Conservation (phyloP, 2,329 filamentous ascomycete genomes). For the Arthrobotrys sinensis region DNA sequence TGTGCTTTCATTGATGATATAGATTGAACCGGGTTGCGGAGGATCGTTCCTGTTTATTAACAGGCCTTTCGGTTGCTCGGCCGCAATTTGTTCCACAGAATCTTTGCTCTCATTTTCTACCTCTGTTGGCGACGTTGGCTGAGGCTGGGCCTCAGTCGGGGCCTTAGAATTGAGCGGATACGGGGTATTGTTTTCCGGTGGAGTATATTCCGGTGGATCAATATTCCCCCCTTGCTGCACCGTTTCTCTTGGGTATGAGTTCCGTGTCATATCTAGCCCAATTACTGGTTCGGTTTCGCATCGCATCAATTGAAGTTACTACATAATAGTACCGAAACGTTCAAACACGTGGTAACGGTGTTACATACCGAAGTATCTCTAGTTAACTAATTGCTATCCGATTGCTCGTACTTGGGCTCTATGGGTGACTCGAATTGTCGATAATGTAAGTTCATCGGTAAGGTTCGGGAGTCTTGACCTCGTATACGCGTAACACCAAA, state of each 20-base stretch:
- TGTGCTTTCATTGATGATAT: conserved; percentile 38
- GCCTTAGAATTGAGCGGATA: no score
- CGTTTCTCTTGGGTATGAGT: not conserved
- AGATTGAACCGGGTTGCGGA: conserved; percentile 38
- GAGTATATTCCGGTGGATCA: conserved; percentile 1
- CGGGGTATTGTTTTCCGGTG: not conserved
- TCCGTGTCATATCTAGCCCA: not conserved
- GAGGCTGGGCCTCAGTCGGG: not conserved
- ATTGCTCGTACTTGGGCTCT: no score
- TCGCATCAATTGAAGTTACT: no score
- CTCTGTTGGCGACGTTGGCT: not conserved
- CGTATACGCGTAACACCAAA: not conserved
- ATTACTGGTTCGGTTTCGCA: no score
- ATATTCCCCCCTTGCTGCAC: not conserved
- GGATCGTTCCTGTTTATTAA: conserved; percentile 27
- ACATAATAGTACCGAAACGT: no score
- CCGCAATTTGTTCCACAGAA: not conserved
- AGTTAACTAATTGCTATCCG: no score
- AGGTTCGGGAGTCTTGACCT: not conserved
- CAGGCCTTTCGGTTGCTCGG: not conserved
- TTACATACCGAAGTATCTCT: no score
- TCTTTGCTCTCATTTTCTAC: not conserved
- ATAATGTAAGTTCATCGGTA: no score
- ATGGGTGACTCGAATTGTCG: no score
- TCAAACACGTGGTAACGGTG: no score